Evolutionary conservation across 192 early-diverging fungal species (phyloP), one percentile per base, ranked within the genome.

Genomic region (Hyaloraphidium curvatum): DNA sequence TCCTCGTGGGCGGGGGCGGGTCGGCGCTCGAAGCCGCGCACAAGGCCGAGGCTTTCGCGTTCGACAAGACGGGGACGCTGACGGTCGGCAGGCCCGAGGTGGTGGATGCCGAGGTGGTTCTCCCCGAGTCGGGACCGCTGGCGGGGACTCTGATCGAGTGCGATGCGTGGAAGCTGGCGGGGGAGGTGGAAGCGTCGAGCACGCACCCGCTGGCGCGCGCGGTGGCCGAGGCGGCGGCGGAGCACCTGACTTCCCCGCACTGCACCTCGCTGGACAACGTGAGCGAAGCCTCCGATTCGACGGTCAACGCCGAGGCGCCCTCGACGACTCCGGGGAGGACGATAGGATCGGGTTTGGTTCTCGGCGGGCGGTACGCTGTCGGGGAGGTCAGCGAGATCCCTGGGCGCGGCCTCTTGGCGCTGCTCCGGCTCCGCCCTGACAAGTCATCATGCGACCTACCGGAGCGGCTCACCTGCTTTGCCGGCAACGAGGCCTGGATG

Each of bases 61-160:
- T 87, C 66, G 86, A 89, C 61, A 89, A 89, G 58, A 89, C 86
- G 30, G 86, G 86, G 13, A 89, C 86, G 0, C 48, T 87, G 5
- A 89, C 86, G 0, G 57, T n/a, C 63, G 86, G 70, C 27, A 81
- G 78, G 28, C 85, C 85, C 21, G 63, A 59, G 1, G 75, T 60
- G 55, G 63, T 30, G 56, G 7, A 25, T 51, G 52, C 39, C 14
- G 16, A 51, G 2, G 0, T 31, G 17, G 30, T 27, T 9, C 30
- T 7, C 19, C 5, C n/a, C n/a, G n/a, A n/a, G n/a, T n/a, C n/a
- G n/a, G n/a, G n/a, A n/a, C n/a, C n/a, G n/a, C n/a, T n/a, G n/a
- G n/a, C n/a, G n/a, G n/a, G n/a, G n/a, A n/a, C n/a, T n/a, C n/a
- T n/a, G n/a, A n/a, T n/a, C n/a, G n/a, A n/a, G n/a, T n/a, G n/a